Evolutionary conservation across 225 moss, liverwort and hornwort genomes (phyloP), one percentile per base, ranked within the genome.

Genomic region (Sphagnum contortum): DNA sequence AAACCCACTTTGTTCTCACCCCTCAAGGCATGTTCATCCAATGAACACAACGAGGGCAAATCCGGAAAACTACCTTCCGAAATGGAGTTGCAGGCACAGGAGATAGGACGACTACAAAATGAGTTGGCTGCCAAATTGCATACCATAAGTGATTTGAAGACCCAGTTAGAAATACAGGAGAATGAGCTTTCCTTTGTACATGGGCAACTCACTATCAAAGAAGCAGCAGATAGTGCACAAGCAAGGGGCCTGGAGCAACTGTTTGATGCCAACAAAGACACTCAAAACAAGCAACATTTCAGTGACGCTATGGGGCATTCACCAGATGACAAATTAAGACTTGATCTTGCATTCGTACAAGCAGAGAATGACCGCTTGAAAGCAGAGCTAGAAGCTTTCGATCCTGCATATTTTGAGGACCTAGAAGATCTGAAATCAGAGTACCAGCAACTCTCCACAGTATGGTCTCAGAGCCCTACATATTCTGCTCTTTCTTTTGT

Each of bases 141-240:
- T 65, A 64, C 12, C 2, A 71, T 82, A 6, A 66, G 66, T n/a
- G 75, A 86, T 53, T 74, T 90, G 50, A 76, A 74, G 48, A 66
- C 64, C 45, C 72, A 82, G 69, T 5, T 93, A 60, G 75, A 86
- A 79, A 66, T 64, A 54, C 67, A 5, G 65, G 79, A 93, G 10
- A 76, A 82, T 48, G 82, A 90, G 62, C 44, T 93, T 45, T 81
- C 90, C 68, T 77, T 80, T 45, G 48, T 86, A 45, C 77, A 93
- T 66, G 90, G 88, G 65, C 75, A 88, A 71, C 70, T 90, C 57
- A 80, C 79, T 53, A 78, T 93, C 50, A 76, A 88, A 63, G 54
- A 74, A 67, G 68, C 76, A 47, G 10, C 62, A 0, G 62, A 81
- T 59, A 60, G 57, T 52, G 44, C 71, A 7, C 12, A 63, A 58